A percentile compares a stretch with the other conserved stretches of the same genome.
Evolutionary conservation across 257 asterid species (phyloP).

Genomic region (Solanum arcanum): DNA sequence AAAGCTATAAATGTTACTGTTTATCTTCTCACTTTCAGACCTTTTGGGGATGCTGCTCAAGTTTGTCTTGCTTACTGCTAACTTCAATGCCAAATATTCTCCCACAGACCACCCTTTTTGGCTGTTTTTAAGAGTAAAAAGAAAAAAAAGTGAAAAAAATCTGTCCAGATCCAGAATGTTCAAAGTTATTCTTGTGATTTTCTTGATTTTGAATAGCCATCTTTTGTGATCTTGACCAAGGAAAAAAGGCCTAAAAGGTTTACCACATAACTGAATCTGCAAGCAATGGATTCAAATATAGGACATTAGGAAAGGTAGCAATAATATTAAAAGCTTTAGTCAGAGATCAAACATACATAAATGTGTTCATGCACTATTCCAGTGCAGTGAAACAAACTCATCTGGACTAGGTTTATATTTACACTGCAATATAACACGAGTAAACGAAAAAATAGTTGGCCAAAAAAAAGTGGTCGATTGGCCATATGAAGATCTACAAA

Average conservation of each 20-base stretch:
- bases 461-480: not conserved
- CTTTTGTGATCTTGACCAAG: not conserved
- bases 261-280: slow-evolving; percentile 2
- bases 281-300: slow-evolving; percentile 6
- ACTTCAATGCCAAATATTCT: slow-evolving; percentile 31
- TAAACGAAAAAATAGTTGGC: not conserved
- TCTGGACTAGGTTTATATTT: not conserved
- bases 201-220: not conserved
- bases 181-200: slow-evolving; percentile 1
- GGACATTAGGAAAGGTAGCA: not conserved
- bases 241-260: not conserved
- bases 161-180: not conserved
- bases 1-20: not conserved
- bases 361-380: not conserved
- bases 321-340: not conserved
- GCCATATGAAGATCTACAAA: not conserved
- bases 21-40: not conserved
- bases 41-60: not conserved
- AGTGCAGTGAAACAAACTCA: not conserved
- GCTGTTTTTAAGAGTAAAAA: not conserved
- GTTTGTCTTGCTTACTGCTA: slow-evolving; percentile 23
- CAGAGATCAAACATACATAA: not conserved
- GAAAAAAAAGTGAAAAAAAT: not conserved
- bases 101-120: slow-evolving; percentile 10
- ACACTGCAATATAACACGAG: not conserved